Evolutionary conservation across 129 eudicot genomes (phyloP).

Genomic region (Sambucus nigra): DNA sequence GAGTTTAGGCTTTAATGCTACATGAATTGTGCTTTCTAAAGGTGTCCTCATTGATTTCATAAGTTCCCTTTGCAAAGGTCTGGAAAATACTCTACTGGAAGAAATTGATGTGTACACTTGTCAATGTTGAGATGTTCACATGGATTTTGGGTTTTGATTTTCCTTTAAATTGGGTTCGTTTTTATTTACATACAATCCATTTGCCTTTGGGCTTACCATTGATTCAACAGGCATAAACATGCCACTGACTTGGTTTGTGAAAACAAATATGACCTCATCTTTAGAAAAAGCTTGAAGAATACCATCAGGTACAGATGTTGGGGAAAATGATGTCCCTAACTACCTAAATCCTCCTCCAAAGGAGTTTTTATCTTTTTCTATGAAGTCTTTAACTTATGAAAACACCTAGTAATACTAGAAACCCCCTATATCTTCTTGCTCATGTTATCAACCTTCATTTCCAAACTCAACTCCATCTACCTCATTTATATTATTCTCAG

Average conservation of each 20-base stretch:
- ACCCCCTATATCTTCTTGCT: slow-evolving; percentile 79
- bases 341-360: slow-evolving; percentile 89
- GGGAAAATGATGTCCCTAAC: slow-evolving; percentile 86
- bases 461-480: slow-evolving; percentile 14
- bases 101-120: slow-evolving; percentile 23
- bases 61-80: slow-evolving; percentile 30
- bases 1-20: slow-evolving; percentile 26
- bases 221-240: slow-evolving; percentile 91
- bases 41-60: slow-evolving; percentile 32
- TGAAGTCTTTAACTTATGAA: slow-evolving; percentile 53
- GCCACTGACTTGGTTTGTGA: slow-evolving; percentile 85
- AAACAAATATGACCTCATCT: slow-evolving; percentile 91
- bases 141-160: slow-evolving; percentile 13
- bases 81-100: slow-evolving; percentile 24
- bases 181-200: slow-evolving; percentile 11
- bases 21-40: slow-evolving; percentile 27
- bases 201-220: slow-evolving; percentile 26
- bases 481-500: slow-evolving; percentile 1
- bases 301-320: slow-evolving; percentile 77
- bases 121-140: slow-evolving; percentile 24
- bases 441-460: slow-evolving; percentile 26
- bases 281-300: slow-evolving; percentile 93
- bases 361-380: slow-evolving; percentile 93
- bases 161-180: slow-evolving; percentile 21
- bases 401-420: slow-evolving; percentile 84